Evolutionary conservation across 208 protist genomes (phyloP).

Genomic region (Trypanosoma theileri): DNA sequence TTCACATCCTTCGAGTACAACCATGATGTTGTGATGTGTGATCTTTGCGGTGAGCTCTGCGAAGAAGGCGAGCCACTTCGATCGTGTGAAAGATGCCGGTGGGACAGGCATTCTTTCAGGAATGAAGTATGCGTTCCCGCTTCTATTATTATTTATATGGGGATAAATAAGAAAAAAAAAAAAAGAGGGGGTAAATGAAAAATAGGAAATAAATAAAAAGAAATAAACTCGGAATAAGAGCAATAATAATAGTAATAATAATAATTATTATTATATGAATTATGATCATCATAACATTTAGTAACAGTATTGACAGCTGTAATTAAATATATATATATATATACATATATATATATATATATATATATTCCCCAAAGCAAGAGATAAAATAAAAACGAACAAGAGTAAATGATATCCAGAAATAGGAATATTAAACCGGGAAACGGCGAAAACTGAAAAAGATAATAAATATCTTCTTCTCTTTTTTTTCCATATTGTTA

Average conservation of each 20-base stretch:
- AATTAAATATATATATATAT: no score
- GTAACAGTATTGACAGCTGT: no score
- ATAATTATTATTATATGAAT: background rate
- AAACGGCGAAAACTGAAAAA: no score
- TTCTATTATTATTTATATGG: background rate
- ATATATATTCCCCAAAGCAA: no score
- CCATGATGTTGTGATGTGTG: constrained; percentile 76
- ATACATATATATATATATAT: no score
- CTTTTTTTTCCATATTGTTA: no score
- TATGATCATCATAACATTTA: no score
- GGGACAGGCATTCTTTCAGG: constrained; percentile 53
- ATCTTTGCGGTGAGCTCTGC: constrained; percentile 83
- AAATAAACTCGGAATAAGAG: constrained; percentile 1
- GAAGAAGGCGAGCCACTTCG: constrained; percentile 86
- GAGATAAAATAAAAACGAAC: no score
- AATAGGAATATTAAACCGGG: no score
- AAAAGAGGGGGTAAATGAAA: constrained; percentile 1
- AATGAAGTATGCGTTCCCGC: background rate
- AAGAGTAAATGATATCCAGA: no score
- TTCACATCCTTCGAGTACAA: constrained; percentile 80
- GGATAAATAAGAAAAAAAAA: constrained; percentile 14
- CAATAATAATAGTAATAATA: constrained; percentile 12
- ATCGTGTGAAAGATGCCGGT: constrained; percentile 55
- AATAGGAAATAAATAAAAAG: constrained; percentile 10
- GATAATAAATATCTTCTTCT: no score